phyloP scores from a whole-genome alignment of 768 basidiomycete species.

The Tricholoma furcatifolium region DNA sequence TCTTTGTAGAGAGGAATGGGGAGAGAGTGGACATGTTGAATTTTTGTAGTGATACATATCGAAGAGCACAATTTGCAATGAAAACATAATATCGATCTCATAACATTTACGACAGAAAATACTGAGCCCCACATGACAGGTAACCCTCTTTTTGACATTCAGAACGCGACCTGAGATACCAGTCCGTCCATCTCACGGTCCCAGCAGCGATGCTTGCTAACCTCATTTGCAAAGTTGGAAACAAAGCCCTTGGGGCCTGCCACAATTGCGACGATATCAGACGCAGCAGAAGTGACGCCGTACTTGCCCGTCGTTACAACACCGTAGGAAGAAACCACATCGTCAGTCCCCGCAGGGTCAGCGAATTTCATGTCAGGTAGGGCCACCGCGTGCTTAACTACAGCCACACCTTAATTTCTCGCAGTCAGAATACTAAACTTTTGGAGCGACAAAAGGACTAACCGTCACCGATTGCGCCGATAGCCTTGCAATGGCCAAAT shows the following conservation, averaged over 20 bases:
- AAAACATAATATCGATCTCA: too few species aligned
- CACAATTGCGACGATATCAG: constrained; percentile 43
- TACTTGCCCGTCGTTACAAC: constrained; percentile 63
- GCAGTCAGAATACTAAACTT: neutral
- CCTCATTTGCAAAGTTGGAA: constrained; percentile 56
- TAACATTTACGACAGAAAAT: neutral
- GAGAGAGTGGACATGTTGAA: too few species aligned
- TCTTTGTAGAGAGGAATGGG: too few species aligned
- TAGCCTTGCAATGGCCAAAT: constrained; percentile 83
- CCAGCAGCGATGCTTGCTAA: constrained; percentile 68
- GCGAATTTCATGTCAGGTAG: constrained; percentile 47
- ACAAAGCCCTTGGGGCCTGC: constrained; percentile 51
- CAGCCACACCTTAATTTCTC: constrained; percentile 38
- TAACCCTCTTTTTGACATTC: constrained; percentile 10
- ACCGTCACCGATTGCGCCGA: constrained; percentile 76
- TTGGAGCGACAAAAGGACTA: constrained; percentile 3
- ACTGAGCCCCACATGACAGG: neutral
- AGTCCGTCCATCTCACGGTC: constrained; percentile 62
- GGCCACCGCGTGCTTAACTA: constrained; percentile 45
- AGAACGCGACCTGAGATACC: constrained; percentile 47
- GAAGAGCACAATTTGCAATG: too few species aligned
- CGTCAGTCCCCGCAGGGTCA: constrained; percentile 29
- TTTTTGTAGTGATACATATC: too few species aligned
- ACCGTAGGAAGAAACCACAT: constrained; percentile 57
- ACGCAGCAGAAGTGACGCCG: constrained; percentile 32